Conservation (phyloP, 495 filamentous ascomycete genomes). For the Trichoderma orchidacearum region DNA sequence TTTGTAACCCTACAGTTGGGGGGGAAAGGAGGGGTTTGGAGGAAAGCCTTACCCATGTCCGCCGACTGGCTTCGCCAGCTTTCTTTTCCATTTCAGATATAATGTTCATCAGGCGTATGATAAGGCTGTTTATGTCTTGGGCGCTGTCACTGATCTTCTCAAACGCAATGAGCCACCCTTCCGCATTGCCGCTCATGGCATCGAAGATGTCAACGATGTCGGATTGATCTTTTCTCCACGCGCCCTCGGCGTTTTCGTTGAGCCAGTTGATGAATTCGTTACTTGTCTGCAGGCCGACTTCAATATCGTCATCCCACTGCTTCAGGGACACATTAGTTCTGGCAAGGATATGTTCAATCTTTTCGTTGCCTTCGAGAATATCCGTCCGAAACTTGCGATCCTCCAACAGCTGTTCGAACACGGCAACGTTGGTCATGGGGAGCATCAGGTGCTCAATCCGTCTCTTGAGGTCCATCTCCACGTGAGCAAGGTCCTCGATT, state of each 20-base stretch:
- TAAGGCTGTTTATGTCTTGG: constrained; percentile 40
- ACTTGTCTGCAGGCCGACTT: constrained; percentile 63
- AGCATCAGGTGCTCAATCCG: constrained; percentile 66
- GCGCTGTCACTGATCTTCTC: constrained; percentile 55
- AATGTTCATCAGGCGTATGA: constrained; percentile 51
- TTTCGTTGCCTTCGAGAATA: constrained; percentile 76
- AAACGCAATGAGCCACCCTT: constrained; percentile 72
- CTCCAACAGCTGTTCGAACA: constrained; percentile 82
- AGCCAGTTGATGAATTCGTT: constrained; percentile 68
- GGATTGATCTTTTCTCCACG: constrained; percentile 36
- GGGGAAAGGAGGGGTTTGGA: too few relatives aligned
- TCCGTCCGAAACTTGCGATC: constrained; percentile 68
- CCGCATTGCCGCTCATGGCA: constrained; percentile 72
- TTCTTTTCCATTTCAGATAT: constrained; percentile 66
- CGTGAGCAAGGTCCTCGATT: constrained; percentile 74
- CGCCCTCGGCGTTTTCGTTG: constrained; percentile 40
- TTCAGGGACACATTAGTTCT: constrained; percentile 63
- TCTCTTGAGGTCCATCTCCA: constrained; percentile 58
- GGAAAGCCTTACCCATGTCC: constrained; percentile 31
- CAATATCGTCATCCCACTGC: constrained; percentile 62
- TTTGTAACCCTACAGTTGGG: too few relatives aligned
- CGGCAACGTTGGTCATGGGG: constrained; percentile 67
- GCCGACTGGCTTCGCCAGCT: constrained; percentile 59
- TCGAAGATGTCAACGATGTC: constrained; percentile 53
- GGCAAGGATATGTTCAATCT: constrained; percentile 77